A percentile compares a stretch with the other conserved stretches of the same genome.
Evolutionary conservation across 2,329 filamentous ascomycete genomes (phyloP).

Genomic region (Talaromyces verruculosus): DNA sequence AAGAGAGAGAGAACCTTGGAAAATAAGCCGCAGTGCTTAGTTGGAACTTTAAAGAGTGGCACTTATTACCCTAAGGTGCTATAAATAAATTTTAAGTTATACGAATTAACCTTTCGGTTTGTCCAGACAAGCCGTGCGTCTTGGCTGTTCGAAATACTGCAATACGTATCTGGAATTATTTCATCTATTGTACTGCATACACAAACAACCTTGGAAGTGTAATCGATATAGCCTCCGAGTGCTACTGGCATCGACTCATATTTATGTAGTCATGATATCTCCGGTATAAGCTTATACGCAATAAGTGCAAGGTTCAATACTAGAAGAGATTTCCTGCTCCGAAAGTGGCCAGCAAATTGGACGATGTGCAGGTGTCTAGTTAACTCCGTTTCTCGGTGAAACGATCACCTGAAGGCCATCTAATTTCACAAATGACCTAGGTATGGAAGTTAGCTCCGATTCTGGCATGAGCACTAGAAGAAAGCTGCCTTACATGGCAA

Average conservation of each 20-base stretch:
- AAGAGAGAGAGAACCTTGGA: neutral
- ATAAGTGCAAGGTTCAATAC: neutral
- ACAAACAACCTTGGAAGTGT: neutral
- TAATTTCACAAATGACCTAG: slow-evolving; percentile 3
- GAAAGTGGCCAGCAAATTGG: neutral
- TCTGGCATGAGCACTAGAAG: neutral
- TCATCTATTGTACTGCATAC: neutral
- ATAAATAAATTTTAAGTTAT: neutral
- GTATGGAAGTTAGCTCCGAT: neutral
- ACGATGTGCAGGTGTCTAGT: neutral
- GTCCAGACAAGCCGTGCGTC: neutral
- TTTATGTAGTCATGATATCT: neutral
- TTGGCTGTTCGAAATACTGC: neutral
- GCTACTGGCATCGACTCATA: neutral
- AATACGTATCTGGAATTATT: neutral
- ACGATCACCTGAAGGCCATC: neutral
- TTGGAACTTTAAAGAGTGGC: neutral
- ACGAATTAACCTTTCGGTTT: neutral
- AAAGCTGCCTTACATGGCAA: neutral
- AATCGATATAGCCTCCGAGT: neutral
- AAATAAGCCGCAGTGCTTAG: neutral
- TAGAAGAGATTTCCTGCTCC: neutral
- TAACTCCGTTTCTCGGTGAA: neutral
- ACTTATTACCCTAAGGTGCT: neutral
- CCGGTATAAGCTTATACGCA: neutral